Base-by-base conservation (phyloP, 1,139 yeast genomes). In the Hansenula lynferdii region DNA sequence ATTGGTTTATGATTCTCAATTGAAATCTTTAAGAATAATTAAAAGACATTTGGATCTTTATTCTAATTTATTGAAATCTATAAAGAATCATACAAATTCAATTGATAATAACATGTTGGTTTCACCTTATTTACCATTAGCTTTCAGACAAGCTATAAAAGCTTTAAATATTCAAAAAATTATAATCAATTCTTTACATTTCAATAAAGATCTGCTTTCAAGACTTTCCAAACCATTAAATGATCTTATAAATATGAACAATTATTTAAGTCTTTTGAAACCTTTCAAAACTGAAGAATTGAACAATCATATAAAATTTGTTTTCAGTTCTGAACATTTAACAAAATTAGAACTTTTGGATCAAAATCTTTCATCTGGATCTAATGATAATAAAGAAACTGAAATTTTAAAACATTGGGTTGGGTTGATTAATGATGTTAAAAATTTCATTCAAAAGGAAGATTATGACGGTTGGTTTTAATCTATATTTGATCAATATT, bases 1-100 rank as follows among this genome's bases (percentile, higher is more conserved):
- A 36, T 61, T 63, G 24, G 45, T 75, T 5, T 62, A 65, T 48
- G 81, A 75, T 42, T 57, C 64, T 41, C 75, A 72, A 43, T 51
- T 75, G 31, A 75, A 74, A 43, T 56, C 75, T 17, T 58, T 68
- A 4, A 61, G 79, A 37, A 45, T 72, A 6, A 51, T 69, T 27
- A 49, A 46, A 40, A 49, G 40, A 25, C 43, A 36, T 28, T 33
- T 52, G 12, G 38, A 43, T 4, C 8, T 32, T 9, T 48, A 47
- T 36, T 28, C 40, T 2, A 16, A 26, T 14, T 10, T 48, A 4
- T 38, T 53, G 6, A 28, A 44, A 5, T 31, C 39, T 1, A 35
- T 52, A 15, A 47, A 41, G 27, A 53, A 53, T 39, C 18, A 40
- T 12, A 42, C 54, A 12, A 52, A 50, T 28, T 43, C 51, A 12